These are phyloP conservation scores for Daldinia childiae DNA, from an alignment of 495 filamentous ascomycete genomes.

Conservation along the genomic window DNA sequence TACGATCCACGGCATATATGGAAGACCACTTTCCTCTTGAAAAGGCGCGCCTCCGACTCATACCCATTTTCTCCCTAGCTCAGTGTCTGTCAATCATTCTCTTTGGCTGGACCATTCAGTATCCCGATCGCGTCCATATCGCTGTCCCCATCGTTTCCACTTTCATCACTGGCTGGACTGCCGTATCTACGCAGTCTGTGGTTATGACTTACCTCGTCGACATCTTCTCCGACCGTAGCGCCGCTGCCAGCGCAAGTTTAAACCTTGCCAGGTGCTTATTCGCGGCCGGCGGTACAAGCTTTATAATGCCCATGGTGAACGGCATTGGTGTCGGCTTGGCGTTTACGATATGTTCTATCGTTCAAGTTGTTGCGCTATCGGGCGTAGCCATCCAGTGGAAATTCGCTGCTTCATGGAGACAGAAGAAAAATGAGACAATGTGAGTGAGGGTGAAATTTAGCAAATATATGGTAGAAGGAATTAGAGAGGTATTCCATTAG, in stretches of 20 bases:
- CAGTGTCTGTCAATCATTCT: conserved; percentile 48
- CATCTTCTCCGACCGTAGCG: conserved; percentile 49
- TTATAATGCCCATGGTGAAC: conserved; percentile 49
- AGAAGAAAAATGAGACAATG: conserved; percentile 27
- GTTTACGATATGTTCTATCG: conserved; percentile 53
- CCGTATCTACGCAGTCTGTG: conserved; percentile 50
- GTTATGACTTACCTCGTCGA: conserved; percentile 57
- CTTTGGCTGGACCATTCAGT: conserved; percentile 52
- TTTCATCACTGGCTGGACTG: conserved; percentile 55
- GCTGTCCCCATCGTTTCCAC: conserved; percentile 49
- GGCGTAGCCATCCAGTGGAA: conserved; percentile 55
- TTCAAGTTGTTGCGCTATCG: conserved; percentile 50
- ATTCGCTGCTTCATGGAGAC: conserved; percentile 50
- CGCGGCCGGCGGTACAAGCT: conserved; percentile 50
- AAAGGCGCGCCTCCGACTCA: conserved; percentile 48
- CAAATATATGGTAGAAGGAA: not conserved
- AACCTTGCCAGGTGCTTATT: conserved; percentile 55
- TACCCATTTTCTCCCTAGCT: conserved; percentile 46
- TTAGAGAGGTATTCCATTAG: too few relatives aligned
- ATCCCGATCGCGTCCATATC: conserved; percentile 42
- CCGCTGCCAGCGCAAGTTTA: conserved; percentile 51
- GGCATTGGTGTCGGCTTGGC: conserved; percentile 51
- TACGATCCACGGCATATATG: conserved; percentile 10
- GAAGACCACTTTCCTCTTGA: conserved; percentile 51
- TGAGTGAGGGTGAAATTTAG: conserved; percentile 27